A percentile compares a stretch with the other conserved stretches of the same genome.
These are phyloP conservation scores for Alternaria panax DNA, from an alignment of 2,329 filamentous ascomycete genomes.

Conservation along the genomic window DNA sequence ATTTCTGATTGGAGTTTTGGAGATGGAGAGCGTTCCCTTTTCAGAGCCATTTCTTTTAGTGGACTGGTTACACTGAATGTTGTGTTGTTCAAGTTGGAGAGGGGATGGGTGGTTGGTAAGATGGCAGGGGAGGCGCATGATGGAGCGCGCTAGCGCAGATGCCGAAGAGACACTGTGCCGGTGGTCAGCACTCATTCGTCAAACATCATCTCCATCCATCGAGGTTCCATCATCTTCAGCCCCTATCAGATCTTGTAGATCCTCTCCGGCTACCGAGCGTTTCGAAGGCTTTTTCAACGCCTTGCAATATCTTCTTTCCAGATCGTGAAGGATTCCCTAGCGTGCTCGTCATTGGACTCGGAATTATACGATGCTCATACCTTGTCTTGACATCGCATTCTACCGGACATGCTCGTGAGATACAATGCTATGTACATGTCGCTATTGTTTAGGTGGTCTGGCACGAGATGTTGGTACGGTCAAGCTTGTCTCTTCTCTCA, in stretches of 20 bases:
- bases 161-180: constrained; percentile 20
- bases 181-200: background rate
- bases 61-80: background rate
- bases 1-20: constrained; percentile 36
- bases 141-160: background rate
- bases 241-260: background rate
- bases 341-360: background rate
- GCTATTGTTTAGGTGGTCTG: background rate
- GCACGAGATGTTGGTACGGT: background rate
- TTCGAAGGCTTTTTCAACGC: background rate
- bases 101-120: constrained; percentile 6
- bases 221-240: background rate
- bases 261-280: background rate
- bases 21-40: constrained; percentile 37
- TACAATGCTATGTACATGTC: background rate
- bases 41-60: constrained; percentile 37
- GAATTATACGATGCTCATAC: background rate
- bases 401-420: background rate
- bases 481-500: constrained; percentile 2
- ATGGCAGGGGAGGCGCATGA: constrained; percentile 16
- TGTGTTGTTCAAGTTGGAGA: constrained; percentile 3
- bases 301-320: background rate
- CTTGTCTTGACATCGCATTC: background rate
- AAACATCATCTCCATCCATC: constrained; percentile 1
- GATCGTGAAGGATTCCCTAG: background rate